Conservation (phyloP, 2,329 filamentous ascomycete genomes). For the Calonectria pseudoreteaudii region DNA sequence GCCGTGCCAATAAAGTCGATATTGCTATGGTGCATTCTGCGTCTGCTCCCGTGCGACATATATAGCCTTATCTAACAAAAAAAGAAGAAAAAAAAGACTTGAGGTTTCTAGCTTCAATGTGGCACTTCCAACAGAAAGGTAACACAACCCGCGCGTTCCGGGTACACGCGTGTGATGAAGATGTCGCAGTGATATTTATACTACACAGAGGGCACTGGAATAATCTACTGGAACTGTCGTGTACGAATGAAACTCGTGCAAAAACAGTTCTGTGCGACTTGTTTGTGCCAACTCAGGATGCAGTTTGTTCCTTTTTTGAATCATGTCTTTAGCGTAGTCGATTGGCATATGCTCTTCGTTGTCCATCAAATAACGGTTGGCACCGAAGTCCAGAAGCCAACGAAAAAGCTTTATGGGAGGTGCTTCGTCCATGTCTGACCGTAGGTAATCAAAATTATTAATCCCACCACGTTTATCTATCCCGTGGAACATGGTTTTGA, state of each 20-base stretch:
- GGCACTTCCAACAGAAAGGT: background rate
- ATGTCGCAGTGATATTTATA: background rate
- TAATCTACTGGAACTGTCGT: background rate
- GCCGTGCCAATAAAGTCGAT: background rate
- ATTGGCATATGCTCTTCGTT: background rate
- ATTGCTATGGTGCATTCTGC: background rate
- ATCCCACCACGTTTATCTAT: no score
- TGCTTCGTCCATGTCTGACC: background rate
- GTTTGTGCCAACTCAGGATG: rapidly evolving
- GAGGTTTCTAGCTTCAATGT: background rate
- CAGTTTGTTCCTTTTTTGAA: background rate
- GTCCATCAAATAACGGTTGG: background rate
- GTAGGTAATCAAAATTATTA: no score
- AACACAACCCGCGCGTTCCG: background rate
- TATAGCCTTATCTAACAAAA: background rate
- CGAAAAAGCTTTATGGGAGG: background rate
- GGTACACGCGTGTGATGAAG: background rate
- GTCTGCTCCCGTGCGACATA: background rate
- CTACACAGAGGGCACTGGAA: background rate
- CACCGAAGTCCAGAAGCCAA: background rate
- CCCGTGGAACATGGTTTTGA: background rate
- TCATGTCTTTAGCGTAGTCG: background rate
- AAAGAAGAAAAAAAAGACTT: no score
- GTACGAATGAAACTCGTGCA: background rate
- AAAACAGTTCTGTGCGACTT: rapidly evolving